phyloP scores from a whole-genome alignment of 139 green algal species.

The Eudorina sp. region DNA sequence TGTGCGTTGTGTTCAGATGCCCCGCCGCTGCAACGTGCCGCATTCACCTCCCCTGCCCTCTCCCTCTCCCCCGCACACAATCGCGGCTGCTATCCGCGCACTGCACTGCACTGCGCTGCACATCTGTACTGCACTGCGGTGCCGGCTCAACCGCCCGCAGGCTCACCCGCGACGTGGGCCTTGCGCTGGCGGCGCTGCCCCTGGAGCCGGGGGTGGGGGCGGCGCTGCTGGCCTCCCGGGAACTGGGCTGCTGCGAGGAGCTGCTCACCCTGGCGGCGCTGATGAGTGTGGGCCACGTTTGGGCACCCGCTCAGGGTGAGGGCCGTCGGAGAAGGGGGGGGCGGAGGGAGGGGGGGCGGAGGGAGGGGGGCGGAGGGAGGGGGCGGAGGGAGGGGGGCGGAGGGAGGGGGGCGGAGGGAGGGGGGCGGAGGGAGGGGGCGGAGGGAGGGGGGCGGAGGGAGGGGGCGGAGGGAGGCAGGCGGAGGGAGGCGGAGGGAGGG shows the following conservation, averaged over 20 bases:
- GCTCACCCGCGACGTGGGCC: constrained; percentile 72
- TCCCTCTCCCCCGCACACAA: too few relatives aligned
- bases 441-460: not conserved
- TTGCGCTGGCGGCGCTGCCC: constrained; percentile 78
- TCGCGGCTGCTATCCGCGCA: too few relatives aligned
- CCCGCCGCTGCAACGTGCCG: too few relatives aligned
- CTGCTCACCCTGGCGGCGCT: constrained; percentile 51
- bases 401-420: not conserved
- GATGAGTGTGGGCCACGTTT: constrained; percentile 46
- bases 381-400: not conserved
- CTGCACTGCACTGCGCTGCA: not conserved
- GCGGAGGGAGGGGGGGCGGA: not conserved
- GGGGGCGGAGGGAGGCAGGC: not conserved
- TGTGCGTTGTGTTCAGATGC: too few relatives aligned
- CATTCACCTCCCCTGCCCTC: too few relatives aligned
- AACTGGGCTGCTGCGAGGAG: constrained; percentile 62
- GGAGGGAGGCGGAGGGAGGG: not conserved
- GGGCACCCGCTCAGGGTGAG: constrained; percentile 26
- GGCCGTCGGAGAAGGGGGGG: not conserved
- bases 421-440: not conserved
- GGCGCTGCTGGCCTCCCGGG: constrained; percentile 73
- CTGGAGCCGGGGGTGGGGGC: constrained; percentile 78
- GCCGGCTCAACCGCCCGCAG: constrained; percentile 54
- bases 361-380: not conserved
- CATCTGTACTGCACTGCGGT: not conserved